phyloP scores from a whole-genome alignment of 345 rosid genomes.

The Hirschfeldia incana region DNA sequence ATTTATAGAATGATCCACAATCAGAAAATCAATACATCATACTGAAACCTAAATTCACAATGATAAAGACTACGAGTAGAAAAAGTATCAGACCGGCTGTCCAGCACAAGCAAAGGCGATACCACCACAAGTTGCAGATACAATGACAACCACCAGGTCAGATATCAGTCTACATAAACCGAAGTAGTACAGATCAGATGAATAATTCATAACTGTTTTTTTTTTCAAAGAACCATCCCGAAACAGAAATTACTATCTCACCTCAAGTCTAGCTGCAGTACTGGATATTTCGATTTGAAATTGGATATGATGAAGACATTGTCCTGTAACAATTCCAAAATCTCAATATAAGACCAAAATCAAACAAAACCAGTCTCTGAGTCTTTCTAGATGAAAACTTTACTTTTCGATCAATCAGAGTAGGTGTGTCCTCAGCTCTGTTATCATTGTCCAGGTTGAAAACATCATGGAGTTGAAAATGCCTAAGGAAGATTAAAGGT shows the following conservation, averaged over 20 bases:
- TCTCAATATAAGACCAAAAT: constrained; percentile 2
- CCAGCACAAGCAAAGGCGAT: constrained; percentile 99
- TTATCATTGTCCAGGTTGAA: constrained; percentile 87
- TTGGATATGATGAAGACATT: constrained; percentile 96
- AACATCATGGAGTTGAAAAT: constrained; percentile 78
- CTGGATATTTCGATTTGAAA: constrained; percentile 88
- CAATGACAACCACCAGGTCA: constrained; percentile 90
- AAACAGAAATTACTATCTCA: constrained; percentile 16
- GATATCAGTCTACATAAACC: constrained; percentile 75
- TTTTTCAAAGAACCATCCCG: constrained; percentile 8
- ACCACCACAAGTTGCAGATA: constrained; percentile 98
- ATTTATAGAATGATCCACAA: constrained; percentile 9
- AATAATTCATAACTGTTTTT: neutral
- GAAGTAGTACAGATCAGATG: constrained; percentile 22
- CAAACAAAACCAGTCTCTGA: constrained; percentile 2
- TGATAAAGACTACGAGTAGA: constrained; percentile 12
- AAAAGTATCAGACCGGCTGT: constrained; percentile 69
- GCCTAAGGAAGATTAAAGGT: constrained; percentile 41
- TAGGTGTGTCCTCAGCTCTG: constrained; percentile 80
- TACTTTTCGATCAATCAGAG: constrained; percentile 88
- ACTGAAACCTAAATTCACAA: neutral
- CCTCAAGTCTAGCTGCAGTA: constrained; percentile 90
- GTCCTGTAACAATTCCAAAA: constrained; percentile 58
- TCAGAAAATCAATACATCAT: constrained; percentile 5
- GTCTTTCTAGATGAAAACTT: neutral